Evolutionary conservation across 2,329 filamentous ascomycete species (phyloP), one percentile per base, ranked within the genome.

Genomic region (Metarhizium guizhouense): DNA sequence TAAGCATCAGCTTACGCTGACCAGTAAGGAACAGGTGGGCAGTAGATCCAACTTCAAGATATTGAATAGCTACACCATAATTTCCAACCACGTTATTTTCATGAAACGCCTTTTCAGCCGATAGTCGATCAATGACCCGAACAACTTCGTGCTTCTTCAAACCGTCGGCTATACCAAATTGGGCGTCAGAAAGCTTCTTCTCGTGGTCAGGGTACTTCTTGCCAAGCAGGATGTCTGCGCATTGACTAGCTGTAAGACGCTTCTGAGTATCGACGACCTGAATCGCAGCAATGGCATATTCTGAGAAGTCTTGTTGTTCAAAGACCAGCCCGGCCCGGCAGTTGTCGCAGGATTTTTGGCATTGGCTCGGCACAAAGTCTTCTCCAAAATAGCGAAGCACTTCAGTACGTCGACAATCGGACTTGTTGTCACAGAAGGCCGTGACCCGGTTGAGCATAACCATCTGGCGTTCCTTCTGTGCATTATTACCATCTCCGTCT

Each of bases 371-470:
- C 53, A 82, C 74, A 67, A 97, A 99, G 1, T 78, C 77, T 70
- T 99, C 95, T 56, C 87, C 91, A 74, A 99, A 99, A 70, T 99
- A 99, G n/a, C 82, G 82, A 38, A 99, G 82, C 16, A 99, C 86
- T 69, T 95, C 89, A 1, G 88, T 86, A 58, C 94, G 82, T 59
- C 94, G 86, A 68, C 94, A 99, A 63, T 96, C 90, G 54, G 82
- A 85, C 63, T 82, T 82, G 70, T 96, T 96, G 66, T 96, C 90
- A 68, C 92, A 97, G 65, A 88, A 99, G 57, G 89, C 84, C 1
- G 91, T 79, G 57, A 99, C 90, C 42, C 85, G 85, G 57, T 87
- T 85, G 50, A 99, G 77, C 91, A 97, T 96, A 42, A 86, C 80
- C 60, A 82, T 81, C 65, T 96, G 91, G 18, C 91, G 82, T 58